Base-by-base conservation (phyloP, 495 filamentous ascomycete species). In the Penicillium fimorum region DNA sequence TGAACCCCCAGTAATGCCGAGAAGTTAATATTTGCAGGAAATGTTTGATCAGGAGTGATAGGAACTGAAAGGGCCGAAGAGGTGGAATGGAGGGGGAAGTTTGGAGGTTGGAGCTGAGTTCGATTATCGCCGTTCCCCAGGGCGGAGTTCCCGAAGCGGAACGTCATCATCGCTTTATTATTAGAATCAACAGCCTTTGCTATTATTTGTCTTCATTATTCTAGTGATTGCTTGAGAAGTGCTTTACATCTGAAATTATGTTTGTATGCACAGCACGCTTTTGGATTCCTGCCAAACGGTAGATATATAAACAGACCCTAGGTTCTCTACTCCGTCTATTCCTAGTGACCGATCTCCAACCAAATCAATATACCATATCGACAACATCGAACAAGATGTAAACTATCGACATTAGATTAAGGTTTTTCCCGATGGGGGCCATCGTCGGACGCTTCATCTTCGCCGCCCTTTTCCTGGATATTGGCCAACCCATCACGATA, bases 401-500 rank as follows among this genome's bases (percentile, higher is more conserved):
- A 40, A 63, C 37, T 51, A 53, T 43, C 43, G 46, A 55, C 17
- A 59, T 32, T 53, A 35, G 33, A 58, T 41, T 53, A 61, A 35
- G 38, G 37, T 50, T 65, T 67, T 60, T 68, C 65, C 42, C 55
- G 54, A 44, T 47, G 53, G 52, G 37, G 11, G 15, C 38, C 37
- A 42, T 50, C 58, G 17, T 56, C 44, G 7, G 58, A 47, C 30
- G 65, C 56, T 54, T 57, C 42, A 49, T 61, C 60, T 47, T 64
- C 50, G 46, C 37, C 47, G 42, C 47, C 60, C 41, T 56, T 66
- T 45, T 61, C 64, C 33, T 47, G 62, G 52, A 55, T 67, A 47
- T 60, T 68, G 53, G 51, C 65, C 57, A 55, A 33, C 20, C 66
- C 67, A 61, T 79, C 75, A 29, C 61, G 65, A 44, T 78, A 79